Base-by-base conservation (phyloP, 2,329 filamentous ascomycete species). In the Myriosclerotinia duriaeana region DNA sequence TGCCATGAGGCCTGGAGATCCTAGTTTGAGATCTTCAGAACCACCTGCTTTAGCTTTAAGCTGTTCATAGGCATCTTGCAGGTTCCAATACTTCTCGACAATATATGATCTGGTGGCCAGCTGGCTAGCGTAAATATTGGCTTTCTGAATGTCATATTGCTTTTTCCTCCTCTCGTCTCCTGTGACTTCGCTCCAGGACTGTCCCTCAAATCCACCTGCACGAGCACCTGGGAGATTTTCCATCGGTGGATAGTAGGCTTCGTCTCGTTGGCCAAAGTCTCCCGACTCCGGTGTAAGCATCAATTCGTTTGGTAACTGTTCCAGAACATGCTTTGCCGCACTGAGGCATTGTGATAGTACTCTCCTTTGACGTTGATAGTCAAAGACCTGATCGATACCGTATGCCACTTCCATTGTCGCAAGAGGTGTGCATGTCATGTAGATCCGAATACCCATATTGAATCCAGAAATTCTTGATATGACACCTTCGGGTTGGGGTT, bases 141-240 rank as follows among this genome's bases (percentile, higher is more conserved):
- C 91, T 76, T 96, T 96, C 76, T 96, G 92, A 40, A 97, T 95
- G 78, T 96, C 93, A 71, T 89, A 92, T 75, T 95, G 91, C 5
- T 93, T 76, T 65, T 83, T 80, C 1, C 85, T 82, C 2, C 85
- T 69, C n/a, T 68, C 66, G 9, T 74, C 73, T 2, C 63, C 6
- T 22, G 34, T 22, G 46, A 64, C 56, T 50, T 66, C 36, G 2
- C 50, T 58, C 66, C 67, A 72, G 46, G 69, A 65, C 14, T 26
- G 62, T 22, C 55, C 82, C 79, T 78, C 70, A 20, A 65, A 56
- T 20, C 68, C 69, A 50, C 70, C 69, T n/a, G 64, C 46, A 53
- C 72, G 59, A 14, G 66, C 46, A 36, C 76, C 64, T 77, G 78
- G 9, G 79, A 84, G 20, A 78, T 80, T 71, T 30, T 67, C 50